These are phyloP conservation scores for Suzukiozyma palmioleophila DNA, from an alignment of 1,139 yeast species.

Conservation along the genomic window DNA sequence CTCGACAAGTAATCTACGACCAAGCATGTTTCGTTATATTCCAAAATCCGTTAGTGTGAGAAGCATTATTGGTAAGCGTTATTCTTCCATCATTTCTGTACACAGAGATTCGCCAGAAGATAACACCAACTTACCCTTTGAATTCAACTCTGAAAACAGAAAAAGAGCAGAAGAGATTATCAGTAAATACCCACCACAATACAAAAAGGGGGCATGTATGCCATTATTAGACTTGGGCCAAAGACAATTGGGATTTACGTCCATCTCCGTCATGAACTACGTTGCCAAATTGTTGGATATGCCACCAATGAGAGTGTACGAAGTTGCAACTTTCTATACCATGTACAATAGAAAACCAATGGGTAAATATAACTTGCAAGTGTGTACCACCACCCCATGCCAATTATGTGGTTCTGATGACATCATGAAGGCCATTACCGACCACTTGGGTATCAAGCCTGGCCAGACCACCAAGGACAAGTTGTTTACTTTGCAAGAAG, in stretches of 20 bases:
- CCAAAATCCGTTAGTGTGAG: conserved; percentile 5
- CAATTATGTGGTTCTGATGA: conserved; percentile 81
- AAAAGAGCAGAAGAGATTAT: conserved; percentile 70
- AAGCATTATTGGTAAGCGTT: conserved; percentile 13
- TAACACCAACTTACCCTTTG: conserved; percentile 68
- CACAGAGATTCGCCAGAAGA: conserved; percentile 72
- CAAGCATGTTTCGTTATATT: conserved; percentile 12
- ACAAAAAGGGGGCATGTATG: conserved; percentile 86
- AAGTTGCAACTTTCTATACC: conserved; percentile 89
- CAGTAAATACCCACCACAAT: conserved; percentile 79
- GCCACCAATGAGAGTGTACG: conserved; percentile 95
- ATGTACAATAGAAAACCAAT: conserved; percentile 88
- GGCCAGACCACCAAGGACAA: conserved; percentile 80
- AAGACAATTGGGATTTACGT: conserved; percentile 83
- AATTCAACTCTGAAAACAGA: conserved; percentile 65
- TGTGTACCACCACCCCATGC: conserved; percentile 90
- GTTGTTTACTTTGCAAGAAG: conserved; percentile 79
- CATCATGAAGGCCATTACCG: conserved; percentile 65
- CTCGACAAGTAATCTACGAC: too few relatives aligned
- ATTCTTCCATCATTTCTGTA: conserved; percentile 50
- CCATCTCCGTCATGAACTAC: conserved; percentile 89
- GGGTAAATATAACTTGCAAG: conserved; percentile 81
- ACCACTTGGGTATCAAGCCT: conserved; percentile 61
- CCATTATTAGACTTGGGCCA: conserved; percentile 85
- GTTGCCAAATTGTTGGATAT: conserved; percentile 81